phyloP scores from a whole-genome alignment of 2,329 filamentous ascomycete species.

The Ceratocystis variospora region DNA sequence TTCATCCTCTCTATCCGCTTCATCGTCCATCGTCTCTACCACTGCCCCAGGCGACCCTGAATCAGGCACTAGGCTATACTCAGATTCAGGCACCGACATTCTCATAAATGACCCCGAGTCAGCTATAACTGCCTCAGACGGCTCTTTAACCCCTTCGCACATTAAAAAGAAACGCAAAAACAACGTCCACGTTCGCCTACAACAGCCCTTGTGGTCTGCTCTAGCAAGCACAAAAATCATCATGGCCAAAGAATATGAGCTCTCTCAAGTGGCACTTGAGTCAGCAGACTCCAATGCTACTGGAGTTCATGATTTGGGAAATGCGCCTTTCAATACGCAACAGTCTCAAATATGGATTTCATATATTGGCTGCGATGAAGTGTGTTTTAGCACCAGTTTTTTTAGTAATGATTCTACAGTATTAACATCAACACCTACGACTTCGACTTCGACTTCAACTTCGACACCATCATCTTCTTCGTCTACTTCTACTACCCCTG shows the following conservation, averaged over 20 bases:
- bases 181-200: constrained; percentile 76
- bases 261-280: constrained; percentile 63
- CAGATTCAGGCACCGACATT: constrained; percentile 11
- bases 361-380: constrained; percentile 63
- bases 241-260: constrained; percentile 79
- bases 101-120: constrained; percentile 20
- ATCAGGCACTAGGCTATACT: constrained; percentile 11
- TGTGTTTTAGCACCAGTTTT: constrained; percentile 60
- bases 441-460: neutral
- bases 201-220: constrained; percentile 87
- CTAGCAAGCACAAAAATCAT: constrained; percentile 94
- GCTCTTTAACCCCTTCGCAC: constrained; percentile 23
- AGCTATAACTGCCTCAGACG: constrained; percentile 28
- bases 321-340: constrained; percentile 57
- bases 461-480: neutral
- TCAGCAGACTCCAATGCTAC: constrained; percentile 60
- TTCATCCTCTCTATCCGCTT: neutral
- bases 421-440: neutral
- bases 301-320: constrained; percentile 63
- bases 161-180: constrained; percentile 78
- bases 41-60: constrained; percentile 25
- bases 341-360: constrained; percentile 67
- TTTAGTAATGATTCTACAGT: constrained; percentile 37
- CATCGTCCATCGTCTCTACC: neutral
- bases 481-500: constrained; percentile 22